phyloP scores from a whole-genome alignment of 495 filamentous ascomycete species.

The Thermothielavioides terrestris region DNA sequence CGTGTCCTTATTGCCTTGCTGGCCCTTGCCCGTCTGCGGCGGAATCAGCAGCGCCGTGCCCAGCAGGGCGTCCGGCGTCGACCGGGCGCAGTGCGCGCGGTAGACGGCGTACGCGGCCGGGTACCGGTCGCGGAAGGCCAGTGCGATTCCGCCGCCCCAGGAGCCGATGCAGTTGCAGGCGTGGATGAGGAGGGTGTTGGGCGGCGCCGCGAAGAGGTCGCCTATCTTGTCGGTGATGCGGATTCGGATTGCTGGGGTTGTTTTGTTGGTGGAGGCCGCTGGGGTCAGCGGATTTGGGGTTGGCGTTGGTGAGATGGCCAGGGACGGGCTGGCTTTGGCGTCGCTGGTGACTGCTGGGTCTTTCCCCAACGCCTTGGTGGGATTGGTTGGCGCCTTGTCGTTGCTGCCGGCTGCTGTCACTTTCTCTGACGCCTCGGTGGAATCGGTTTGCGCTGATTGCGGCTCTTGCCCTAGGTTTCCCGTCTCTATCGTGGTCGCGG shows the following conservation, averaged over 20 bases:
- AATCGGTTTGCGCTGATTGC: no score
- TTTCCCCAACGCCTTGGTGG: no score
- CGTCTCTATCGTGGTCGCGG: not conserved
- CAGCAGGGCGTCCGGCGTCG: conserved; percentile 5
- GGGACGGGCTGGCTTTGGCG: not conserved
- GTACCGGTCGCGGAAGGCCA: conserved; percentile 14
- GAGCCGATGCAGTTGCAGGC: conserved; percentile 21
- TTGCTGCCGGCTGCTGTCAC: no score
- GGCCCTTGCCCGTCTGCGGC: not conserved
- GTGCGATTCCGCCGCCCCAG: conserved; percentile 22
- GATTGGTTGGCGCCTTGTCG: no score
- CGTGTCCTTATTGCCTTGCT: not conserved
- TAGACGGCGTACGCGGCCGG: conserved; percentile 16
- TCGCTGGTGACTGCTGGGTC: not conserved
- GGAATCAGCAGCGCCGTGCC: conserved; percentile 21
- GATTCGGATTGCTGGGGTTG: conserved; percentile 1
- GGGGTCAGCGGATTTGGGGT: no score
- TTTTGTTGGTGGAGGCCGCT: not conserved
- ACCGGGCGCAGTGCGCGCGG: conserved; percentile 13
- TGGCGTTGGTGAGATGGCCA: not conserved
- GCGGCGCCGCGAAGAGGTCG: conserved; percentile 23
- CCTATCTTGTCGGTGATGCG: conserved; percentile 7
- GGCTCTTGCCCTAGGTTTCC: not conserved
- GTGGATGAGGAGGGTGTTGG: conserved; percentile 22
- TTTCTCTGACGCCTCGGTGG: no score